Conservation (phyloP, 805 yeast species). For the Yarrowia phangngaensis region DNA sequence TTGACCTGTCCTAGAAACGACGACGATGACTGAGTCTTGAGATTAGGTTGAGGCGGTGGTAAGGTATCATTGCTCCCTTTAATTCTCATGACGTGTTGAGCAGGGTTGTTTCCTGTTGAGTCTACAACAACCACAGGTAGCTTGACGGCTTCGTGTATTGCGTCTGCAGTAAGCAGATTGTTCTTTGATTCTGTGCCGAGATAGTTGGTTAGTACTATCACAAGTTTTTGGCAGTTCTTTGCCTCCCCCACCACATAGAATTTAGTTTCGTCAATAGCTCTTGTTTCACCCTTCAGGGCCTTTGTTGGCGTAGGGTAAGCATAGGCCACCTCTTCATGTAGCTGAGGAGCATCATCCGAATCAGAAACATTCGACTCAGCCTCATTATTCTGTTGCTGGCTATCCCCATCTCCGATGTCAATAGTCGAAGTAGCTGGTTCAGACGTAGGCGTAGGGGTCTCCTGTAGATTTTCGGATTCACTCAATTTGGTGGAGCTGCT, state of each 20-base stretch:
- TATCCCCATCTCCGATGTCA: too few relatives aligned
- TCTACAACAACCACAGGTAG: conserved; percentile 38
- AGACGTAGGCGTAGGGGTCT: too few relatives aligned
- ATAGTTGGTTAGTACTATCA: conserved; percentile 37
- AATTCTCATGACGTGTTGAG: conserved; percentile 20
- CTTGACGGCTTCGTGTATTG: conserved; percentile 33
- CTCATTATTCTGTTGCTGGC: too few relatives aligned
- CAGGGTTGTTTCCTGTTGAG: conserved; percentile 32
- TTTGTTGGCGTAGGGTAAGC: too few relatives aligned
- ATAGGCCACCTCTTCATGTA: too few relatives aligned
- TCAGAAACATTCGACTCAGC: too few relatives aligned
- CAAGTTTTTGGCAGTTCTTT: conserved; percentile 1
- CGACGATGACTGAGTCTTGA: conserved; percentile 6
- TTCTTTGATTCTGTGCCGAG: conserved; percentile 36
- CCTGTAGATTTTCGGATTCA: too few relatives aligned
- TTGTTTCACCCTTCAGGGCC: background rate
- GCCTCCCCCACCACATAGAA: conserved; percentile 4
- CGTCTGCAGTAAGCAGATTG: conserved; percentile 37
- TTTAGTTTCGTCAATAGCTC: background rate
- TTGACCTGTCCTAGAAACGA: conserved; percentile 31
- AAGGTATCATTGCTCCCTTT: conserved; percentile 21
- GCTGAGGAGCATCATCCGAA: too few relatives aligned
- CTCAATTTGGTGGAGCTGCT: background rate
- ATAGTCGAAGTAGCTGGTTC: too few relatives aligned
- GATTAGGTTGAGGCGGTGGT: conserved; percentile 11